phyloP scores from a whole-genome alignment of 768 basidiomycete genomes.

The Phallus indusiatus region DNA sequence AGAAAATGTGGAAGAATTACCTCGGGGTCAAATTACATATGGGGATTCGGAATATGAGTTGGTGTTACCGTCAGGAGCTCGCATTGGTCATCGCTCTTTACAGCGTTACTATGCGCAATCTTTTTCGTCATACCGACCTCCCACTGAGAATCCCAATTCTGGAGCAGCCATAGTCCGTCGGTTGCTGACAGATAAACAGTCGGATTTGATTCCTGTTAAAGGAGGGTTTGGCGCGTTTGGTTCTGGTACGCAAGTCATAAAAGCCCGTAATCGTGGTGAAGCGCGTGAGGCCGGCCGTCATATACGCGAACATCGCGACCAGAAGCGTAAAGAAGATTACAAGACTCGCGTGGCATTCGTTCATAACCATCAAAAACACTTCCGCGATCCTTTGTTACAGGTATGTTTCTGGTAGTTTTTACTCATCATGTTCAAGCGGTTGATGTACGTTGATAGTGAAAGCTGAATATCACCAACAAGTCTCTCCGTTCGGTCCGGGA shows the following conservation, averaged over 20 bases:
- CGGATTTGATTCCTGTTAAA: conserved; percentile 71
- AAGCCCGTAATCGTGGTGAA: conserved; percentile 90
- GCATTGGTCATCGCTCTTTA: conserved; percentile 88
- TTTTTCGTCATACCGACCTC: conserved; percentile 35
- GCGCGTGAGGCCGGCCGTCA: conserved; percentile 87
- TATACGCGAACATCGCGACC: conserved; percentile 75
- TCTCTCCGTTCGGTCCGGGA: neutral
- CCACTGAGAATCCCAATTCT: conserved; percentile 56
- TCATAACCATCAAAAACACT: conserved; percentile 85
- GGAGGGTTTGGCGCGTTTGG: conserved; percentile 88
- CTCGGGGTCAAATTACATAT: conserved; percentile 53
- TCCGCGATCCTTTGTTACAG: conserved; percentile 60
- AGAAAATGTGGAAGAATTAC: conserved; percentile 26
- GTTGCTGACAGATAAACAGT: conserved; percentile 72
- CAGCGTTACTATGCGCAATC: conserved; percentile 81
- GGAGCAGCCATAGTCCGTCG: conserved; percentile 70
- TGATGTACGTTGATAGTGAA: neutral
- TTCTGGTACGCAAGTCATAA: conserved; percentile 69
- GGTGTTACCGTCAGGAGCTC: conserved; percentile 84
- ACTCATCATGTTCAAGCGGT: neutral
- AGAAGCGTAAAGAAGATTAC: conserved; percentile 69
- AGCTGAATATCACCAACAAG: neutral
- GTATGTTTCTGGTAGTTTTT: conserved; percentile 18
- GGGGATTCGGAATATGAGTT: conserved; percentile 82
- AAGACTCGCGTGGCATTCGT: conserved; percentile 74